Evolutionary conservation across 257 asterid species (phyloP).

Genomic region (Ballota nigra): DNA sequence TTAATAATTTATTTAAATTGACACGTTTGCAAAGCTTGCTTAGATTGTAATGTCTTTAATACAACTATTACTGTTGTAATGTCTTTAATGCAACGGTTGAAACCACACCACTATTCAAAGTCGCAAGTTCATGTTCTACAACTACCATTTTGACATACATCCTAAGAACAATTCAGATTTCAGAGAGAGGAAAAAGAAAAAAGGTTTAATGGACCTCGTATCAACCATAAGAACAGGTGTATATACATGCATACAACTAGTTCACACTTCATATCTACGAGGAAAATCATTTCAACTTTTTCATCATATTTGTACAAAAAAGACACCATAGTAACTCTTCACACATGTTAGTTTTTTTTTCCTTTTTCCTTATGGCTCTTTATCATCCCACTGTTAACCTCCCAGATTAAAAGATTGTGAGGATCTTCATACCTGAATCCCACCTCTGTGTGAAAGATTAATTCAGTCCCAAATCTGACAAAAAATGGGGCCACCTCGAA

Average conservation of each 20-base stretch:
- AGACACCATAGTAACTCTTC: not conserved
- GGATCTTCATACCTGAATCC: not conserved
- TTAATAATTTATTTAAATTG: too few species aligned
- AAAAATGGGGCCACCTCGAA: not conserved
- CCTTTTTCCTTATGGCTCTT: not conserved
- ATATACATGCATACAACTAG: not conserved
- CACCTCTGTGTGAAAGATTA: not conserved
- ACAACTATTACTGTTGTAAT: too few species aligned
- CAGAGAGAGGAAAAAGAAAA: not conserved
- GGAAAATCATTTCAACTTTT: not conserved
- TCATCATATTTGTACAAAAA: slow-evolving; percentile 21
- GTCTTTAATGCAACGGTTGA: too few species aligned
- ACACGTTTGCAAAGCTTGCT: too few species aligned
- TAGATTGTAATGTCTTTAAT: too few species aligned
- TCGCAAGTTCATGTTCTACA: too few species aligned
- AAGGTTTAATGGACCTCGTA: not conserved
- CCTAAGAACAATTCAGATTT: slow-evolving; percentile 7
- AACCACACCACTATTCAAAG: too few species aligned
- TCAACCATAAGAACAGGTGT: slow-evolving; percentile 14
- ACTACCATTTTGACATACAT: too few species aligned
- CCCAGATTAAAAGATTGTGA: not conserved
- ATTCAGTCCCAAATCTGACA: not conserved
- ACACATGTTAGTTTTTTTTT: not conserved
- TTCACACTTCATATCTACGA: not conserved
- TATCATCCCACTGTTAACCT: slow-evolving; percentile 4